Evolutionary conservation across 2,329 filamentous ascomycete genomes (phyloP), one percentile per base, ranked within the genome.

Genomic region (Phaeomoniella chlamydospora): DNA sequence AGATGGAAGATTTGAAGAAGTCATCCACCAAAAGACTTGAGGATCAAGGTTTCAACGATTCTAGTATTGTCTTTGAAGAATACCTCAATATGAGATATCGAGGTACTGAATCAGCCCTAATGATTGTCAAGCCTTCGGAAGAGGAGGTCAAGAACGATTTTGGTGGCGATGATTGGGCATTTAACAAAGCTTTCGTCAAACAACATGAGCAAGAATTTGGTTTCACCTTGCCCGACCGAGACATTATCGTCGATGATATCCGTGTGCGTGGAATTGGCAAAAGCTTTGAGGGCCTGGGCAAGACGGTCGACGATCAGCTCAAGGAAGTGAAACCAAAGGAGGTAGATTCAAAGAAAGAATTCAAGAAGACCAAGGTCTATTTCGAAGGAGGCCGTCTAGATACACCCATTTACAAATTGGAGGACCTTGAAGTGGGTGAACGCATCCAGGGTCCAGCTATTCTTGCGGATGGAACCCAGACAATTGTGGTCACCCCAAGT

Each of bases 41-140:
- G 15, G 77, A 80, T 2, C 87, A 94, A 56, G 87, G 86, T 0
- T 94, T 94, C 50, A 63, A 68, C 2, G 72, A 81, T 31, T 61
- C 71, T 4, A 74, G 83, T 18, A 82, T 94, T 15, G 68, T 77
- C 0, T 93, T 88, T 49, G 86, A 94, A 53, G 82, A 93, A 52
- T 94, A 94, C 50, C 72, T 96, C 38, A 94, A 94, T 53, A 86
- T 94, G 78, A 69, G 87, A 39, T 94, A 94, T 50, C 74, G 84
- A 22, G 86, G 86, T 9, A 94, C 86, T 0, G 86, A 94, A 52
- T 92, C 85, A 5, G 83, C 86, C 1, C 67, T 94, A 30, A 94
- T 94, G 86, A 74, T 93, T 33, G 61, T 90, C 43, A 84, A 80
- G 55, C 84, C 86, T 0, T 69, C 58, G 2, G 59, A 68, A 26